Evolutionary conservation across 495 filamentous ascomycete genomes (phyloP), one percentile per base, ranked within the genome.

Genomic region (Oidiodendron maius): DNA sequence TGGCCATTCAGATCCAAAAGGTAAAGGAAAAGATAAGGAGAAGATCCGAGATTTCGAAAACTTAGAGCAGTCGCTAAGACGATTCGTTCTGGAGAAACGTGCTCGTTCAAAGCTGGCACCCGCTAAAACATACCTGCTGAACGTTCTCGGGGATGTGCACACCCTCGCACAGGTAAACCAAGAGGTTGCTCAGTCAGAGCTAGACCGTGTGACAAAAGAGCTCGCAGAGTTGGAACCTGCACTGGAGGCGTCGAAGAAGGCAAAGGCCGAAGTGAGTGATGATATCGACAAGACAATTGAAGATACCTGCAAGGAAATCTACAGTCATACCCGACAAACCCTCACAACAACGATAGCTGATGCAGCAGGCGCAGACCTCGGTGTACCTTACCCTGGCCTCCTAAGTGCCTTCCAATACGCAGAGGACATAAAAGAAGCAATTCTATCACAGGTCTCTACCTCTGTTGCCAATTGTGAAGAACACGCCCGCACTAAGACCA

Each of bases 21-120:
- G 86, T 35, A 96, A 97, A 61, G 89, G 82, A 44, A 95, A 95
- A 61, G 85, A 95, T 41, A 82, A 80, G 61, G 86, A 94, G 64
- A 90, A 91, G 64, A 68, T 87, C 13, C 78, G 83, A 41, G 91
- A 97, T 51, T 98, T 98, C 52, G 82, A 90, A 55, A 81, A 84
- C 26, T 75, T 97, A 8, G 93, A 98, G 65, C 76, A 85, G 49
- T 89, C 91, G 25, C 65, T 98, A 46, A 79, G 94, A 41, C 82
- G 89, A 44, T 98, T 98, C 60, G 93, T 98, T 26, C 82, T 98
- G 39, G 93, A 97, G 59, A 96, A 96, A 70, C 82, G 93, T 40
- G 89, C 93, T 23, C 80, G 89, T 13, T 96, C 91, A 11, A 98
- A 98, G 67, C 77, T 98, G 54, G 93, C 93, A 12, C 93, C 93